Evolutionary conservation across 805 yeast genomes (phyloP).

Genomic region (Candida sakaeoensis): DNA sequence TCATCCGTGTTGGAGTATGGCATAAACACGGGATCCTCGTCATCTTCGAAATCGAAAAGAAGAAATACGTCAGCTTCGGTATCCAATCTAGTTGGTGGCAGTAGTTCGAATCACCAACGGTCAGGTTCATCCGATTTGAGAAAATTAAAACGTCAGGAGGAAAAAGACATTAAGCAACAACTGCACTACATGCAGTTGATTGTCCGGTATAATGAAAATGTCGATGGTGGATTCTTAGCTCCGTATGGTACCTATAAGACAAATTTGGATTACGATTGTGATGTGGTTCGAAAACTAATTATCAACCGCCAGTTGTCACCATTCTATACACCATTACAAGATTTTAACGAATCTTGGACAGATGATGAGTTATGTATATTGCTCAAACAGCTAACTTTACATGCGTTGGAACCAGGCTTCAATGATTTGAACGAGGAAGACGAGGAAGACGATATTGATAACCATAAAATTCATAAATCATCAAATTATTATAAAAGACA

Average conservation of each 20-base stretch:
- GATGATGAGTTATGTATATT: constrained; percentile 57
- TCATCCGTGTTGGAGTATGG: constrained; percentile 13
- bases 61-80: constrained; percentile 16
- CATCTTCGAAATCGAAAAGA: constrained; percentile 11
- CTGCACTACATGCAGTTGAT: constrained; percentile 53
- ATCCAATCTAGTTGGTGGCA: constrained; percentile 11
- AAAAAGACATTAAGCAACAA: constrained; percentile 51
- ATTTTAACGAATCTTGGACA: constrained; percentile 67
- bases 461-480: constrained; percentile 54
- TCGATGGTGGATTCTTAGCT: constrained; percentile 92
- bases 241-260: constrained; percentile 87
- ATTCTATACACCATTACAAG: constrained; percentile 85
- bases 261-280: constrained; percentile 68
- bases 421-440: constrained; percentile 53
- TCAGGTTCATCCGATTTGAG: constrained; percentile 17
- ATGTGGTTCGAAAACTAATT: constrained; percentile 68
- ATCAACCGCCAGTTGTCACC: constrained; percentile 77
- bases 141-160: constrained; percentile 38
- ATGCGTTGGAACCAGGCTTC: constrained; percentile 50
- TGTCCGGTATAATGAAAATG: constrained; percentile 62
- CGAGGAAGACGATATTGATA: constrained; percentile 59
- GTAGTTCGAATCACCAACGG: constrained; percentile 9
- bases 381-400: constrained; percentile 51
- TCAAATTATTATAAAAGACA: constrained; percentile 43
- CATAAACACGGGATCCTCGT: constrained; percentile 3